Base-by-base conservation (phyloP, 768 basidiomycete species). In the Tulasnella sp. region DNA sequence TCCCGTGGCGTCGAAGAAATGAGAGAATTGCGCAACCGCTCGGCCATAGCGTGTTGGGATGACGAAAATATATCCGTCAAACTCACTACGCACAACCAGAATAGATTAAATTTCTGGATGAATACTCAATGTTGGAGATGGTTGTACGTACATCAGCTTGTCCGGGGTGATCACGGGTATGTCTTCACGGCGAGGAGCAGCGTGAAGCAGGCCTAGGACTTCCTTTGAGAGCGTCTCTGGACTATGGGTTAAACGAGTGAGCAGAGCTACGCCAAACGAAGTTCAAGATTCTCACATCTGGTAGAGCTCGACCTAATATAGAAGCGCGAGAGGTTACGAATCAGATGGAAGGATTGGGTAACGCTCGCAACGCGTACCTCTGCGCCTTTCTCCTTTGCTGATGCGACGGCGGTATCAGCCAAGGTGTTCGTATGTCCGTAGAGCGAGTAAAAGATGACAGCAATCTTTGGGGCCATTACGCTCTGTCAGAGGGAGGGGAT, bases 201-300 rank as follows among this genome's bases (percentile, higher is more conserved):
- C 65, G 41, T 66, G 67, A 68, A 73, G 67, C 64, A 68, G 68
- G 21, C 49, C 62, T 9, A 69, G 64, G 56, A 69, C 61, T 59
- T 73, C 72, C n/a, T 68, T 65, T 25, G 67, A 59, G 49, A 72
- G 67, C 25, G 67, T 71, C 60, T 71, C 70, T 49, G 69, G 63
- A 65, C 57, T 58, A 25, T 74, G 74, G 67, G 68, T 74, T 57
- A 74, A 74, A 12, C 77, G 77, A 2, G 73, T 74, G 11, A 51
- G 31, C 6, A 14, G 32, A 14, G 23, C 31, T 37, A 14, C 21
- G n/a, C 23, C 27, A 23, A 23, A 11, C 32, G 19, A n/a, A 11
- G 23, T 4, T 51, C 7, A 27, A 17, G 7, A n/a, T 14, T 8
- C 57, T 58, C 19, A 58, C 57, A 72, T 66, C 57, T 66, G 65